Conservation (phyloP, 2,329 filamentous ascomycete genomes). For the Epichloe festucae region DNA sequence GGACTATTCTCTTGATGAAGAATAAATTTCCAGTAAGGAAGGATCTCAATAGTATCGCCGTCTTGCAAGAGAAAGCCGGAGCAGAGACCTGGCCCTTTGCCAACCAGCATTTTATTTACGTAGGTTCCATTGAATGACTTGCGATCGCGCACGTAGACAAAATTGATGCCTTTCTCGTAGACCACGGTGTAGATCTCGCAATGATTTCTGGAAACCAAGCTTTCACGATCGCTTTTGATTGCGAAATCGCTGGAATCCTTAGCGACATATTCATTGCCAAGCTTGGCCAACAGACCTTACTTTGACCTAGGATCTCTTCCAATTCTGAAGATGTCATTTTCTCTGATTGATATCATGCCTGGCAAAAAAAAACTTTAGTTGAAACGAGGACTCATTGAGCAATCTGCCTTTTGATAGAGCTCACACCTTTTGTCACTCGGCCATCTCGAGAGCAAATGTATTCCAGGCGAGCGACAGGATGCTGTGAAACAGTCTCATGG, state of each 20-base stretch:
- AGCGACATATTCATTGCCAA: not conserved
- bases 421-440: conserved; percentile 2
- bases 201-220: conserved; percentile 37
- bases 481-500: not conserved
- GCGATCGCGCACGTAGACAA: conserved; percentile 44
- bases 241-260: conserved; percentile 20
- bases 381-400: not conserved
- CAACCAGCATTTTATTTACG: conserved; percentile 34
- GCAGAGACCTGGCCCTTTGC: conserved; percentile 22
- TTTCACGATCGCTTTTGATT: conserved; percentile 23
- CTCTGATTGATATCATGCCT: conserved; percentile 16
- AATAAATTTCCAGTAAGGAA: conserved; percentile 24
- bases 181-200: conserved; percentile 42
- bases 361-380: conserved; percentile 7
- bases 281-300: conserved; percentile 12
- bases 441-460: conserved; percentile 1
- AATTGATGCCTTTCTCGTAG: conserved; percentile 29
- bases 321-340: conserved; percentile 21
- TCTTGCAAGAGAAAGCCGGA: conserved; percentile 34
- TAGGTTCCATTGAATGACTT: conserved; percentile 41
- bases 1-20: conserved; percentile 18
- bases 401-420: not conserved
- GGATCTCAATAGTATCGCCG: conserved; percentile 34
- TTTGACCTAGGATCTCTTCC: conserved; percentile 22
- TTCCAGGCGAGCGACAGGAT: conserved; percentile 2